phyloP scores from a whole-genome alignment of 2,329 filamentous ascomycete species.

The Botrytis elliptica region DNA sequence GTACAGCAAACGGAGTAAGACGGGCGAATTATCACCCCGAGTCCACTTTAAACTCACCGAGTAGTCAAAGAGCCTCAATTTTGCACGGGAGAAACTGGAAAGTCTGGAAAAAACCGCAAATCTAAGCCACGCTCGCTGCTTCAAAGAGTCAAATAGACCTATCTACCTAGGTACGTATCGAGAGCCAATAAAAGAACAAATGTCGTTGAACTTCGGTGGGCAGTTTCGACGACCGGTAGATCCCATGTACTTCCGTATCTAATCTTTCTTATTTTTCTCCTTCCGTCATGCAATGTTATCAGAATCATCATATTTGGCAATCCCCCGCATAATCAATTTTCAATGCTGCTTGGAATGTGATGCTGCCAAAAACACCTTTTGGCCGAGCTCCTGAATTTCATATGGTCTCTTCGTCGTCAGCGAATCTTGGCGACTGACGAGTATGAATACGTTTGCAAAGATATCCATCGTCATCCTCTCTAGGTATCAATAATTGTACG shows the following conservation, averaged over 20 bases:
- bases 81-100: not conserved
- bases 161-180: not conserved
- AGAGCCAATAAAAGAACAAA: not conserved
- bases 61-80: slow-evolving; percentile 8
- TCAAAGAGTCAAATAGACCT: not conserved
- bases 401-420: slow-evolving; percentile 6
- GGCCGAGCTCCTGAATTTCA: not conserved
- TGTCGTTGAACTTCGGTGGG: not conserved
- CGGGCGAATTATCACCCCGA: not conserved
- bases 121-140: slow-evolving; percentile 3
- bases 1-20: slow-evolving; percentile 4
- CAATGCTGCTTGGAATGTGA: not conserved
- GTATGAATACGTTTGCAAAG: slow-evolving; percentile 10
- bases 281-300: not conserved
- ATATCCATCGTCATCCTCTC: not conserved
- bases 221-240: not conserved
- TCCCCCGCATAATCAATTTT: slow-evolving; percentile 1
- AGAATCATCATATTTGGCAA: not conserved
- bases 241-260: no score
- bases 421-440: not conserved
- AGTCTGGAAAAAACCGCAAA: not conserved
- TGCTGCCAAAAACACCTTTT: not conserved
- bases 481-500: not conserved
- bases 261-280: not conserved
- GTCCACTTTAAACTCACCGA: slow-evolving; percentile 9